A percentile compares a stretch with the other conserved stretches of the same genome.
Evolutionary conservation across 2,329 filamentous ascomycete genomes (phyloP).

Genomic region (Pestalotiopsis sp.): DNA sequence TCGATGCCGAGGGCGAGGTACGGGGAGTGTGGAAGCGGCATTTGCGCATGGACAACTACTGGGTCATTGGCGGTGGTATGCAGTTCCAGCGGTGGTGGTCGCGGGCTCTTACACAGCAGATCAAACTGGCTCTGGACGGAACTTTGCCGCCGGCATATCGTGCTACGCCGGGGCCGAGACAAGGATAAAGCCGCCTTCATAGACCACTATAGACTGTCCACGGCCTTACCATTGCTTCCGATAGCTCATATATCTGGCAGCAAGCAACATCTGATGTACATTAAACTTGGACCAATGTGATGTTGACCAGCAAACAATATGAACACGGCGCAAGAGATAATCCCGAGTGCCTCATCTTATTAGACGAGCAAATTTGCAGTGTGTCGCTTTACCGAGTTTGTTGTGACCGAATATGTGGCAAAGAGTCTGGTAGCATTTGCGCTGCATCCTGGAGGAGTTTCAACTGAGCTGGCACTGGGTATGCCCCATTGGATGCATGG

Average conservation of each 20-base stretch:
- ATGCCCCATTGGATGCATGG: slow-evolving; percentile 23
- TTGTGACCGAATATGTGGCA: slow-evolving; percentile 40
- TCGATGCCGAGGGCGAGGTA: slow-evolving; percentile 45
- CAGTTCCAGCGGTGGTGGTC: slow-evolving; percentile 28
- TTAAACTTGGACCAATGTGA: too few species aligned
- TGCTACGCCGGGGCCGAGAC: too few species aligned
- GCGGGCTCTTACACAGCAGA: too few species aligned
- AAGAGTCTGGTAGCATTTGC: slow-evolving; percentile 39
- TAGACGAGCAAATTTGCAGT: slow-evolving; percentile 46
- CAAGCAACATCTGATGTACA: too few species aligned
- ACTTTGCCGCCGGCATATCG: too few species aligned
- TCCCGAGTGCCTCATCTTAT: slow-evolving; percentile 40
- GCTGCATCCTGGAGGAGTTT: slow-evolving; percentile 45
- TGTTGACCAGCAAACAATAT: too few species aligned
- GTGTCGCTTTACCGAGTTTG: slow-evolving; percentile 43
- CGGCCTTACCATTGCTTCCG: too few species aligned
- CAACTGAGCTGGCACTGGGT: slow-evolving; percentile 37
- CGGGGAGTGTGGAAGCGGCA: slow-evolving; percentile 42
- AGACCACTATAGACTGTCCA: too few species aligned
- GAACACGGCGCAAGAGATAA: not conserved
- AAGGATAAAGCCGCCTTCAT: too few species aligned
- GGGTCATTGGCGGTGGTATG: slow-evolving; percentile 35
- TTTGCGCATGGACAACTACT: slow-evolving; percentile 34
- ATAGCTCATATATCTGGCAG: too few species aligned
- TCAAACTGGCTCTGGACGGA: too few species aligned